phyloP scores from a whole-genome alignment of 306 rosid genomes.

The Medicago ruthenica region DNA sequence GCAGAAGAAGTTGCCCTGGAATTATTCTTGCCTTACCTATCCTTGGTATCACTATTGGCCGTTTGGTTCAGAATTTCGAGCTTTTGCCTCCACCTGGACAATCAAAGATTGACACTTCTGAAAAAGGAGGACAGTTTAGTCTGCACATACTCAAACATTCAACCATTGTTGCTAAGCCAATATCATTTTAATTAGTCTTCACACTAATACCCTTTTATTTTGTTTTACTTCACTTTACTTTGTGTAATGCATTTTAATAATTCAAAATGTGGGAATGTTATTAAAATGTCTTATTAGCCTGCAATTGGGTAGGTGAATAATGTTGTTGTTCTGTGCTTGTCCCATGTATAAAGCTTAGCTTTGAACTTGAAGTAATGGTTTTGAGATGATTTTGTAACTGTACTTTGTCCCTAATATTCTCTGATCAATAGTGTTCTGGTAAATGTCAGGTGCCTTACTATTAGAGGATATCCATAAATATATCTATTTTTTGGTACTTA shows the following conservation, averaged over 20 bases:
- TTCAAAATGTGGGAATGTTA: constrained; percentile 26
- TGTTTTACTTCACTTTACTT: constrained; percentile 3
- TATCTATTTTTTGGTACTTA: too few species aligned
- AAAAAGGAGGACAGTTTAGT: constrained; percentile 94
- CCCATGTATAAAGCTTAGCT: constrained; percentile 43
- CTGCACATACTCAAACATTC: constrained; percentile 88
- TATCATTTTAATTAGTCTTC: constrained; percentile 34
- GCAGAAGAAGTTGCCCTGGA: constrained; percentile 91
- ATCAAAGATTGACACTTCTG: constrained; percentile 68
- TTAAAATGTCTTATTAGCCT: constrained; percentile 8
- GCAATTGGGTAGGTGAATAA: constrained; percentile 5
- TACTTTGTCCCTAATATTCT: background rate
- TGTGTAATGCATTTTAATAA: constrained; percentile 27
- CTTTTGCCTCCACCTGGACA: constrained; percentile 87
- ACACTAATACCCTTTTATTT: constrained; percentile 22
- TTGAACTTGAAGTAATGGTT: constrained; percentile 30
- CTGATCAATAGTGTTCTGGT: background rate
- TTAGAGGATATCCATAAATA: background rate
- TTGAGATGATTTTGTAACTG: constrained; percentile 38
- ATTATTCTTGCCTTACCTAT: constrained; percentile 86
- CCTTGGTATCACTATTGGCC: constrained; percentile 82
- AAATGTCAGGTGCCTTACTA: background rate
- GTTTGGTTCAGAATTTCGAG: constrained; percentile 84
- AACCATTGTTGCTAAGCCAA: constrained; percentile 80
- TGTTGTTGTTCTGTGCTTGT: constrained; percentile 12